Conservation (phyloP, 495 filamentous ascomycete species). For the Aspergillus hancockii region DNA sequence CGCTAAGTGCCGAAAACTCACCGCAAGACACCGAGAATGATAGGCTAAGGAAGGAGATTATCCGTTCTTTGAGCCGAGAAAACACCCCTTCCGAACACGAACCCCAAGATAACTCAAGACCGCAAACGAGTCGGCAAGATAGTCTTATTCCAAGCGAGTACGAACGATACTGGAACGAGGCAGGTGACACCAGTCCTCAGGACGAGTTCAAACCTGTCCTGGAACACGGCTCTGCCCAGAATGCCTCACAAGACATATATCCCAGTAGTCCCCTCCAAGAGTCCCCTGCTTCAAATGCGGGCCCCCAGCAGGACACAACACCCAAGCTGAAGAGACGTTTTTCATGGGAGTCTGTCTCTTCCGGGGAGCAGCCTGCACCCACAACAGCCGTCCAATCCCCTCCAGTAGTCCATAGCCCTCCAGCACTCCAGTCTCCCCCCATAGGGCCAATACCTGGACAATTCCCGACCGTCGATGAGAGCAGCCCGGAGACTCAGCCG, state of each 20-base stretch:
- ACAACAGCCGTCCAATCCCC: slow-evolving; percentile 6
- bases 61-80: slow-evolving; percentile 67
- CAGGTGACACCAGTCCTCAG: slow-evolving; percentile 15
- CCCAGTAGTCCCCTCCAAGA: slow-evolving; percentile 22
- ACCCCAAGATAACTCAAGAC: slow-evolving; percentile 16
- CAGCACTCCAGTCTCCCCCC: neutral
- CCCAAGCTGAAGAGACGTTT: slow-evolving; percentile 39
- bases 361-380: slow-evolving; percentile 20
- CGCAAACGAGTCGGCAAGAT: slow-evolving; percentile 38
- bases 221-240: slow-evolving; percentile 21
- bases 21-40: slow-evolving; percentile 73
- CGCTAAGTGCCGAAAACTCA: slow-evolving; percentile 56
- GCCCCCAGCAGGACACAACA: slow-evolving; percentile 16
- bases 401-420: neutral
- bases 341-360: slow-evolving; percentile 43
- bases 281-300: slow-evolving; percentile 7
- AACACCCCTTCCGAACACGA: slow-evolving; percentile 37
- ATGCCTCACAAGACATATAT: slow-evolving; percentile 15
- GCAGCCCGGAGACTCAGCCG: slow-evolving; percentile 15
- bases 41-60: slow-evolving; percentile 76
- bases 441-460: slow-evolving; percentile 22
- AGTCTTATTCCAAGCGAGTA: slow-evolving; percentile 58
- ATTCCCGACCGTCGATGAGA: slow-evolving; percentile 18
- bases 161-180: slow-evolving; percentile 59
- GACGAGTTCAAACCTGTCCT: slow-evolving; percentile 18